Conservation (phyloP, 441 rosid genomes). For the Pelargonium myrrhifolium region DNA sequence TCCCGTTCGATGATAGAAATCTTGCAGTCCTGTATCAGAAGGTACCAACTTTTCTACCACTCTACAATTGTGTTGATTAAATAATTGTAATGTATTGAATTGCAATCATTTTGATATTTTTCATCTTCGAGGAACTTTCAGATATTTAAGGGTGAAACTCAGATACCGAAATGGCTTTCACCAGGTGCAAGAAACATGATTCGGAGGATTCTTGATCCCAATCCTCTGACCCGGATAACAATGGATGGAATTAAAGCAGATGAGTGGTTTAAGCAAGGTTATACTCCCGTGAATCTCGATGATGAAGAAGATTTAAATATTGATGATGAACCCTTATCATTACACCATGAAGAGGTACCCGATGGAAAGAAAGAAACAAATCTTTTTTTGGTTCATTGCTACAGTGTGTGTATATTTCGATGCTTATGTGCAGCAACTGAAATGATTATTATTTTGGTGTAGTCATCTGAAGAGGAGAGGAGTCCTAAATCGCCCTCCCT, state of each 20-base stretch:
- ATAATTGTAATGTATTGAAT: background rate
- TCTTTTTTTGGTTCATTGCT: conserved; percentile 3
- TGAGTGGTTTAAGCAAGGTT: conserved; percentile 75
- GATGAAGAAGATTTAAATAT: conserved; percentile 53
- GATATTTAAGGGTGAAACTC: conserved; percentile 89
- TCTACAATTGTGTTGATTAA: background rate
- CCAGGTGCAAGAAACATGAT: conserved; percentile 68
- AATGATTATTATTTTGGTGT: conserved; percentile 11
- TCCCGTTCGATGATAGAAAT: conserved; percentile 87
- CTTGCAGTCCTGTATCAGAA: conserved; percentile 86
- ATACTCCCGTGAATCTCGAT: conserved; percentile 46
- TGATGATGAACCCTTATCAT: conserved; percentile 47
- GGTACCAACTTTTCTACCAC: conserved; percentile 30
- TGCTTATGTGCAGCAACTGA: conserved; percentile 8
- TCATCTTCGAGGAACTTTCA: conserved; percentile 22
- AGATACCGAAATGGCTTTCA: conserved; percentile 75
- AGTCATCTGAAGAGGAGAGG: conserved; percentile 33
- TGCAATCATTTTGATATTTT: background rate
- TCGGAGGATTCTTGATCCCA: conserved; percentile 80
- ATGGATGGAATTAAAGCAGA: conserved; percentile 55
- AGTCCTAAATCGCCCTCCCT: conserved; percentile 49
- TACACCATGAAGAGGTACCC: conserved; percentile 47
- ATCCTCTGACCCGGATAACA: conserved; percentile 63
- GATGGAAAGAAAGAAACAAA: background rate
- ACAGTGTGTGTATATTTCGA: background rate